A percentile compares a stretch with the other conserved stretches of the same genome.
These are phyloP conservation scores for Neurospora sp. DNA, from an alignment of 495 filamentous ascomycete genomes.

Conservation along the genomic window DNA sequence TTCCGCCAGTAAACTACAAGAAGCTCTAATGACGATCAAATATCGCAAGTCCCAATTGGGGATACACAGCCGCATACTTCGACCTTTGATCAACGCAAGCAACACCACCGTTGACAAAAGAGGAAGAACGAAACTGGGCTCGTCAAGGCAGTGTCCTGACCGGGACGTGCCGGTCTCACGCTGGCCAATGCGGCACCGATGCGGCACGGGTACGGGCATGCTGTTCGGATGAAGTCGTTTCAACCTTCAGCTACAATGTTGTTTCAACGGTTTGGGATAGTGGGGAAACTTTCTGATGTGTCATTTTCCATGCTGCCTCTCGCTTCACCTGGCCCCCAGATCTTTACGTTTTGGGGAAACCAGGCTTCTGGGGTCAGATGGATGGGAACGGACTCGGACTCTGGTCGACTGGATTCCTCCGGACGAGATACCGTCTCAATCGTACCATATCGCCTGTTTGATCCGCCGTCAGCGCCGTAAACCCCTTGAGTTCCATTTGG, in stretches of 20 bases:
- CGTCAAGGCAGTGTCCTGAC: background rate
- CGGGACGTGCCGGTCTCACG: background rate
- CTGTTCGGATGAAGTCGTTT: background rate
- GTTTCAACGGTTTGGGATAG: background rate
- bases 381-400: background rate
- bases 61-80: background rate
- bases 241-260: background rate
- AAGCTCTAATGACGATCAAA: background rate
- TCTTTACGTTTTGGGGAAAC: background rate
- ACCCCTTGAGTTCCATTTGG: background rate
- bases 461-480: background rate
- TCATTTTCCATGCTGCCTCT: background rate
- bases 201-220: background rate
- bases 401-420: background rate
- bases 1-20: background rate
- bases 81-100: background rate
- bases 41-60: background rate
- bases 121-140: background rate
- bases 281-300: background rate
- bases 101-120: background rate
- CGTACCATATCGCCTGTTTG: background rate
- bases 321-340: background rate
- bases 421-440: background rate
- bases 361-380: background rate
- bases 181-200: background rate